Evolutionary conservation across 148 eudicot genomes (phyloP).

Genomic region (Beta vulgaris): DNA sequence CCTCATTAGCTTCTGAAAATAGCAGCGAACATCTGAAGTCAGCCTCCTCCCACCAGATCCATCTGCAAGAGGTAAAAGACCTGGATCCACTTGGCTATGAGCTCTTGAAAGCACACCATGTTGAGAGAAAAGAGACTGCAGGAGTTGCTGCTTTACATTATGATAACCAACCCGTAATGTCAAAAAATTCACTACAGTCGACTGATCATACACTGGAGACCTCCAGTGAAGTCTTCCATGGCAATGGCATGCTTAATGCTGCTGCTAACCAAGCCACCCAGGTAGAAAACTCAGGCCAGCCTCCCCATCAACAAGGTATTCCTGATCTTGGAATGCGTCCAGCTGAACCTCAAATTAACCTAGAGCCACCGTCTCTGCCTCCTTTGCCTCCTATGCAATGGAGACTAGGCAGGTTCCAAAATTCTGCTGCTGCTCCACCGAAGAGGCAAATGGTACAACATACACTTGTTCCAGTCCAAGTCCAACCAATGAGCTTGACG

Average conservation of each 20-base stretch:
- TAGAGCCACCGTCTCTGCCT: constrained; percentile 82
- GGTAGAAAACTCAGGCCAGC: constrained; percentile 28
- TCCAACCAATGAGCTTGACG: constrained; percentile 26
- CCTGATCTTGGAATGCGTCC: constrained; percentile 40
- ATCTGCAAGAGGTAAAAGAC: constrained; percentile 20
- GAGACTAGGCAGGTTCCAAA: constrained; percentile 68
- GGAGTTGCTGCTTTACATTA: constrained; percentile 22
- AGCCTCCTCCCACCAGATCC: constrained; percentile 18
- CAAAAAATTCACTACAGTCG: constrained; percentile 29
- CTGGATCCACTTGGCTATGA: constrained; percentile 12
- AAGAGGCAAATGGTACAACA: constrained; percentile 29
- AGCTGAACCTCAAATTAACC: constrained; percentile 37
- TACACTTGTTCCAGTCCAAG: constrained; percentile 20
- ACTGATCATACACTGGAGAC: constrained; percentile 10
- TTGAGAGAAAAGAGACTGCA: constrained; percentile 18
- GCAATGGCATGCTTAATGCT: neutral
- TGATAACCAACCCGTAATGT: constrained; percentile 26
- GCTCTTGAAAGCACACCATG: constrained; percentile 15
- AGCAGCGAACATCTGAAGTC: constrained; percentile 25
- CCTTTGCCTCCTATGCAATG: constrained; percentile 98
- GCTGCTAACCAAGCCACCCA: constrained; percentile 6
- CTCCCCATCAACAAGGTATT: constrained; percentile 20
- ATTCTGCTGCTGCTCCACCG: constrained; percentile 34
- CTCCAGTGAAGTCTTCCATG: constrained; percentile 8
- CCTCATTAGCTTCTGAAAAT: constrained; percentile 26